Evolutionary conservation across 352 stramenopile species (phyloP), one percentile per base, ranked within the genome.

Genomic region (Globisporangium nagaii): DNA sequence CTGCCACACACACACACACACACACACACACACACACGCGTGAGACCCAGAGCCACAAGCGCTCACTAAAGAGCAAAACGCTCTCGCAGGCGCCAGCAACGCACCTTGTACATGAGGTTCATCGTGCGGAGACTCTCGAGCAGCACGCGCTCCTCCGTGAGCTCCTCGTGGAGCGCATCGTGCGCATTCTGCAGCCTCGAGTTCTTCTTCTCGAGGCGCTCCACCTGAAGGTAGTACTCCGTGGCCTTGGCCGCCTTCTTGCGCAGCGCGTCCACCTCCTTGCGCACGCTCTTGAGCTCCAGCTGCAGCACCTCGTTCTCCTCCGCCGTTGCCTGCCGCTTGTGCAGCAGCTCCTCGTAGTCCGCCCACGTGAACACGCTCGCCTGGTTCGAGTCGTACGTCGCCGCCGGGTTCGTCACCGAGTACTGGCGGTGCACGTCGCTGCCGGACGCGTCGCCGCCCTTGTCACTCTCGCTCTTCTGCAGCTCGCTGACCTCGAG

Each of bases 61-160:
- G 48, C 15, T 7, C 7, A 36, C 6, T 24, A 13, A 8, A 35
- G n/a, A 35, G 0, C n/a, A 30, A 17, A 56, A n/a, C n/a, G n/a
- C n/a, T n/a, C n/a, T n/a, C n/a, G n/a, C n/a, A n/a, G n/a, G n/a
- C n/a, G n/a, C n/a, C n/a, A n/a, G n/a, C 20, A 13, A 28, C 35
- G 24, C 60, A 73, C 65, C 62, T 86, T 88, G 56, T 88, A 88
- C 61, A 82, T 79, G 1, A 81, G 46, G 39, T 81, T 83, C 66
- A 86, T 84, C 2, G 74, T 74, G 11, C 71, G 72, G 2, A 87
- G 58, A 59, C 82, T 92, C 35, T 88, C 77, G 36, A 84, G 68
- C 13, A 92, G 55, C 20, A 70, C 73, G 27, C 74, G 73, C 28
- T 84, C 73, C 49, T 92, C 82, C 27, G 65, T 79, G 9, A 79